These are phyloP conservation scores for Oryza longistaminata DNA, from an alignment of 176 grass and related monocot species.

Conservation along the genomic window DNA sequence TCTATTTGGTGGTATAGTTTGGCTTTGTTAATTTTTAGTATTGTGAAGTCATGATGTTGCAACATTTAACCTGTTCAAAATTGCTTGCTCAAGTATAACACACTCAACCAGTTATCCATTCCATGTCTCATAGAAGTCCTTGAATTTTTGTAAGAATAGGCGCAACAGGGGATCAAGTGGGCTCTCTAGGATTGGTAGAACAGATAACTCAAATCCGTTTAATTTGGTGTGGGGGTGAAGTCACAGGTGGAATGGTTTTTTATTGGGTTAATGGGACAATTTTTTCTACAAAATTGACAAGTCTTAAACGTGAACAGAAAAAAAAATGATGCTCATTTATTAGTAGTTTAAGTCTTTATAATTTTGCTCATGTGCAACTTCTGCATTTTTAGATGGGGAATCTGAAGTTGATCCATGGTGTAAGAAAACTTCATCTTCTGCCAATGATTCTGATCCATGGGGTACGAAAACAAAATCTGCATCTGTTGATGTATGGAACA, in stretches of 20 bases:
- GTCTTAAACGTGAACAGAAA: neutral
- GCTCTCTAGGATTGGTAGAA: neutral
- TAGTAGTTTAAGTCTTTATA: conserved; percentile 19
- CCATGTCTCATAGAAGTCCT: neutral
- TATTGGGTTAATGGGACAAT: neutral
- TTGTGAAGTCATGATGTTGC: neutral
- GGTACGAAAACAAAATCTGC: conserved; percentile 40
- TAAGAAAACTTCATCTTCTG: conserved; percentile 38
- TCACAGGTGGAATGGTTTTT: neutral
- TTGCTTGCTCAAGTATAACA: conserved; percentile 9
- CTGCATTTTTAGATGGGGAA: conserved; percentile 44
- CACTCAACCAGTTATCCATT: neutral
- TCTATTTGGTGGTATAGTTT: neutral
- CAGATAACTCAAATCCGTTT: neutral
- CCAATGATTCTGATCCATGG: conserved; percentile 55
- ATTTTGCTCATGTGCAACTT: conserved; percentile 27
- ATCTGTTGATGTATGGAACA: conserved; percentile 44
- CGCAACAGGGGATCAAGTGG: neutral
- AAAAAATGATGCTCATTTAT: neutral
- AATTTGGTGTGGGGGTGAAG: neutral
- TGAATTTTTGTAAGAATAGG: conserved; percentile 12
- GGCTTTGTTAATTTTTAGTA: neutral
- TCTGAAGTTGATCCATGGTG: conserved; percentile 54
- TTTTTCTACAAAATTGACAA: conserved; percentile 7
- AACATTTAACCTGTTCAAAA: conserved; percentile 3